These are phyloP conservation scores for Euphorbia corollata DNA, from an alignment of 441 rosid genomes.

Conservation along the genomic window DNA sequence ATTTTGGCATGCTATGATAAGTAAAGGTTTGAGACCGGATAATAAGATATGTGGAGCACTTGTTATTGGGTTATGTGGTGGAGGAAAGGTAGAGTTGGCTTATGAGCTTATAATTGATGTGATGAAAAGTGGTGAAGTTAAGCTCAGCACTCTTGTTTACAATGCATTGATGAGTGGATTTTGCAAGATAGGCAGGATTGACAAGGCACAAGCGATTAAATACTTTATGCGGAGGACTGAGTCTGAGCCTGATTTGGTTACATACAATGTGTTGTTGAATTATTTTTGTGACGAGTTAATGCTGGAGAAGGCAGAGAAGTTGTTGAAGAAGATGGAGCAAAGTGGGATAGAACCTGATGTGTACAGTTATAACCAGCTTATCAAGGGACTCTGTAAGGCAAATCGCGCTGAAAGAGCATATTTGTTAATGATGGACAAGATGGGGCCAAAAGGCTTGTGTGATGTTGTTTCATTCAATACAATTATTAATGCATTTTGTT, in stretches of 20 bases:
- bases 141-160: conserved; percentile 52
- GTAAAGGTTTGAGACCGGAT: conserved; percentile 56
- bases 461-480: conserved; percentile 85
- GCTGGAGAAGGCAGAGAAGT: conserved; percentile 61
- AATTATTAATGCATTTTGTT: conserved; percentile 54
- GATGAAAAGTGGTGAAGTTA: conserved; percentile 43
- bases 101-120: conserved; percentile 69
- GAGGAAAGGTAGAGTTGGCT: conserved; percentile 75
- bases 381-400: conserved; percentile 69
- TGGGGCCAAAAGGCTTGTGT: conserved; percentile 60
- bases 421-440: conserved; percentile 45
- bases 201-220: conserved; percentile 60
- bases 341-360: conserved; percentile 65
- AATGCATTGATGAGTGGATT: conserved; percentile 75
- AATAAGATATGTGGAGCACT: conserved; percentile 49
- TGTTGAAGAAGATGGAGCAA: conserved; percentile 60
- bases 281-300: conserved; percentile 51
- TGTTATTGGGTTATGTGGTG: conserved; percentile 61
- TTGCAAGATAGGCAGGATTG: conserved; percentile 61
- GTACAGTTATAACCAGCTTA: conserved; percentile 71
- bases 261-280: conserved; percentile 69
- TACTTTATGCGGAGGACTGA: conserved; percentile 66
- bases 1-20: conserved; percentile 64
- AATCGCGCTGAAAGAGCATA: conserved; percentile 45
- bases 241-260: conserved; percentile 64